A percentile compares a stretch with the other conserved stretches of the same genome.
Evolutionary conservation across 2,329 filamentous ascomycete species (phyloP).

Genomic region (Exutisphaerella laricina): DNA sequence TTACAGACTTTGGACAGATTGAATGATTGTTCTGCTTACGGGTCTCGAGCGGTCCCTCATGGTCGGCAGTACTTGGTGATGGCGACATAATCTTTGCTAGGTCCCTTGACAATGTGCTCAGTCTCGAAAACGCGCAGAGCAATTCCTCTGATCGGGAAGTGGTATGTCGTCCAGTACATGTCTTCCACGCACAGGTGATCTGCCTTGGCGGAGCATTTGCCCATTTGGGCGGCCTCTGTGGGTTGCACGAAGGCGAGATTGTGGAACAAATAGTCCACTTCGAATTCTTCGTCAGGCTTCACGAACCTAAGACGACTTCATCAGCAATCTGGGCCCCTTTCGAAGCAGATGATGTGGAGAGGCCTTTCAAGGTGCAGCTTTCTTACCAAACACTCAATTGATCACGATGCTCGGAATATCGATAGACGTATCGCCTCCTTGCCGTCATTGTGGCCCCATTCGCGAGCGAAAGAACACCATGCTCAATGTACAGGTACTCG

Average conservation of each 20-base stretch:
- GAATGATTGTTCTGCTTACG: not conserved
- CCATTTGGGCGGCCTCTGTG: slow-evolving; percentile 29
- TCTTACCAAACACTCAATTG: slow-evolving; percentile 65
- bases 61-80: slow-evolving; percentile 35
- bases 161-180: slow-evolving; percentile 62
- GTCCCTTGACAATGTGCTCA: slow-evolving; percentile 62
- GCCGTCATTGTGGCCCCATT: slow-evolving; percentile 48
- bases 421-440: slow-evolving; percentile 64
- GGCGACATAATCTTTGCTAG: slow-evolving; percentile 64
- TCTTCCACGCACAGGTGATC: slow-evolving; percentile 66
- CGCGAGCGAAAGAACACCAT: slow-evolving; percentile 22
- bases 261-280: slow-evolving; percentile 69
- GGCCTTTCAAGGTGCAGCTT: too few relatives aligned
- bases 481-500: slow-evolving; percentile 32
- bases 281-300: slow-evolving; percentile 53
- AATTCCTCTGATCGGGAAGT: slow-evolving; percentile 57
- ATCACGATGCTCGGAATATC: slow-evolving; percentile 59
- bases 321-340: too few relatives aligned
- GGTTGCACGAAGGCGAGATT: slow-evolving; percentile 55
- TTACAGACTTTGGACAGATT: slow-evolving; percentile 18
- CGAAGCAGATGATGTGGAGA: too few relatives aligned
- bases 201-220: slow-evolving; percentile 58
- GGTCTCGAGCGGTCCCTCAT: not conserved
- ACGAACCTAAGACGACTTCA: too few relatives aligned
- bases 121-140: slow-evolving; percentile 55